Evolutionary conservation across 179 eudicot genomes (phyloP).

Genomic region (Carnegiea gigantea): DNA sequence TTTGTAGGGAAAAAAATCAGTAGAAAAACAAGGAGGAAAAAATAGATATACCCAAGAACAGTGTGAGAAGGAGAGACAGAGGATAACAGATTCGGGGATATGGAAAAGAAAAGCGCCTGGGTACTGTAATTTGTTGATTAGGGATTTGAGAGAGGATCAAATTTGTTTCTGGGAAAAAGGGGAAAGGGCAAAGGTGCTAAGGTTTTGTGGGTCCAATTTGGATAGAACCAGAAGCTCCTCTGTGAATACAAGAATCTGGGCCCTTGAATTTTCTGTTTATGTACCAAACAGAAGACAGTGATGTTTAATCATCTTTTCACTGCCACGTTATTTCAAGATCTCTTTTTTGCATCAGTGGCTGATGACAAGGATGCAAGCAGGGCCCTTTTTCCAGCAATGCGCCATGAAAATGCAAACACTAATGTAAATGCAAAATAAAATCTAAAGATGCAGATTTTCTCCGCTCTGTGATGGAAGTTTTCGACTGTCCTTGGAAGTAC

Average conservation of each 20-base stretch:
- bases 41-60: background rate
- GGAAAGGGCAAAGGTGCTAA: slow-evolving; percentile 31
- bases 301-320: background rate
- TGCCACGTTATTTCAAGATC: slow-evolving; percentile 6
- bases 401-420: background rate
- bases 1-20: background rate
- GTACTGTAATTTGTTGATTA: slow-evolving; percentile 4
- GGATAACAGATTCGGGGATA: slow-evolving; percentile 10
- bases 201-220: slow-evolving; percentile 30
- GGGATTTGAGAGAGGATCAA: slow-evolving; percentile 25
- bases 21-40: background rate
- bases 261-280: slow-evolving; percentile 8
- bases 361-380: slow-evolving; percentile 13
- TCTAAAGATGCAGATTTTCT: background rate
- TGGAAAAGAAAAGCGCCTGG: slow-evolving; percentile 8
- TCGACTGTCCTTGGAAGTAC: background rate
- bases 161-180: slow-evolving; percentile 12
- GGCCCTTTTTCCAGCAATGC: background rate
- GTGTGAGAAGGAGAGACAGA: background rate
- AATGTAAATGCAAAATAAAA: background rate
- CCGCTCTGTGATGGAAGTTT: background rate
- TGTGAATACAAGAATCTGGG: background rate
- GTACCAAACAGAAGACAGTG: slow-evolving; percentile 1
- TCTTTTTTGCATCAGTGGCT: slow-evolving; percentile 1
- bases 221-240: slow-evolving; percentile 25